Conservation (phyloP, 2,329 filamentous ascomycete species). For the Penicillium sp. region DNA sequence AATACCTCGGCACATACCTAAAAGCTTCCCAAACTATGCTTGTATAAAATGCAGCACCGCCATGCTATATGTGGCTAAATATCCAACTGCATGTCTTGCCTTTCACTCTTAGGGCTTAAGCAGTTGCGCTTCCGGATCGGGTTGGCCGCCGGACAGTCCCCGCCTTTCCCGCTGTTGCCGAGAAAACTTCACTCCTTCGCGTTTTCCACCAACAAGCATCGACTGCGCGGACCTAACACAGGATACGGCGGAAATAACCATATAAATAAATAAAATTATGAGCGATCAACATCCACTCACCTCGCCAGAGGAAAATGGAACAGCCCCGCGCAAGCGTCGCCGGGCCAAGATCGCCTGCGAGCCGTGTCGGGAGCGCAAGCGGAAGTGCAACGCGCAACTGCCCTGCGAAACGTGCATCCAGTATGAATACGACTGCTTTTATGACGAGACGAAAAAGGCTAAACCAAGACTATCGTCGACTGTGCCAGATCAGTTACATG, state of each 20-base stretch:
- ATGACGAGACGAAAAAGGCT: conserved; percentile 22
- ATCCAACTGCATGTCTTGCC: too few species aligned
- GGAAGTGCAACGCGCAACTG: conserved; percentile 52
- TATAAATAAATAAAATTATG: neutral
- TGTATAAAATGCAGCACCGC: too few species aligned
- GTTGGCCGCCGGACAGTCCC: neutral
- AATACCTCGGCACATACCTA: too few species aligned
- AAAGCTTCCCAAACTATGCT: too few species aligned
- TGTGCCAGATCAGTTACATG: neutral
- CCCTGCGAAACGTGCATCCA: conserved; percentile 53
- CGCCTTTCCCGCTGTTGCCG: conserved; percentile 7
- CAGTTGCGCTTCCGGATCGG: neutral
- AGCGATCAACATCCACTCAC: neutral
- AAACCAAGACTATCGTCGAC: neutral
- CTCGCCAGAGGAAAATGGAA: neutral
- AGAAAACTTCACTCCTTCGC: neutral
- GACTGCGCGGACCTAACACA: too few species aligned
- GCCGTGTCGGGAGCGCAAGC: conserved; percentile 54
- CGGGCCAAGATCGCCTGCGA: conserved; percentile 47
- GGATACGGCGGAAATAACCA: too few species aligned
- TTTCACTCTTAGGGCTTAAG: neutral
- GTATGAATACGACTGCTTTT: conserved; percentile 53
- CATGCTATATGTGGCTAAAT: too few species aligned
- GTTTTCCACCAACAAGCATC: neutral
- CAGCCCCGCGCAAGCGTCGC: conserved; percentile 21